phyloP scores from a whole-genome alignment of 345 rosid genomes.

The Atalantia buxifolia region DNA sequence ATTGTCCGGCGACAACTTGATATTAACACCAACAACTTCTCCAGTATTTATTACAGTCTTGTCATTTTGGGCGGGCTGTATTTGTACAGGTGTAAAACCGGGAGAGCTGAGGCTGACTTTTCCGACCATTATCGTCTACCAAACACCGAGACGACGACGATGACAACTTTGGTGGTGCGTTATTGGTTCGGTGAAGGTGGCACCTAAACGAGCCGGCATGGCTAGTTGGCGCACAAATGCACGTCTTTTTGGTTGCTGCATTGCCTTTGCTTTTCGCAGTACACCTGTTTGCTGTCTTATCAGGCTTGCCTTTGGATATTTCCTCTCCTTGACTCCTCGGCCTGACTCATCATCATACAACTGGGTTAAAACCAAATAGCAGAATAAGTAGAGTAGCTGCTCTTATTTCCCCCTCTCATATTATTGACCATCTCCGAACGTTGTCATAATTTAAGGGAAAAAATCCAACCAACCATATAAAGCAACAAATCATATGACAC shows the following conservation, averaged over 20 bases:
- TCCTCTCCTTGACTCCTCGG: neutral
- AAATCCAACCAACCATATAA: neutral
- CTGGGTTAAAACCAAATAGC: neutral
- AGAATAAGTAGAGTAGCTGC: neutral
- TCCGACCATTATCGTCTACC: neutral
- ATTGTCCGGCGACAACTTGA: neutral
- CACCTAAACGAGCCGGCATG: constrained; percentile 34
- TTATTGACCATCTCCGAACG: neutral
- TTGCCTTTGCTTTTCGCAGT: neutral
- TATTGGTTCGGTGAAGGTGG: constrained; percentile 25
- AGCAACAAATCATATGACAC: too few species aligned
- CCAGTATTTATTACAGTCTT: neutral
- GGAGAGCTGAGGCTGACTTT: neutral
- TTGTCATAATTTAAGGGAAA: neutral
- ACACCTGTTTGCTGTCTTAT: neutral
- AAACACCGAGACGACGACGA: neutral
- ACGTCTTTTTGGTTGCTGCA: constrained; percentile 1
- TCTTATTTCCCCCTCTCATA: neutral
- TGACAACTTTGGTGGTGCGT: neutral
- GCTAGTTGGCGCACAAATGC: constrained; percentile 23
- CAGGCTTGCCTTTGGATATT: neutral
- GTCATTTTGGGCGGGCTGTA: neutral
- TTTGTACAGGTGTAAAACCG: neutral
- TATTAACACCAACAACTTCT: too few species aligned
- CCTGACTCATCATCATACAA: neutral